Conservation (phyloP, 2,329 filamentous ascomycete genomes). For the Claviceps monticola region DNA sequence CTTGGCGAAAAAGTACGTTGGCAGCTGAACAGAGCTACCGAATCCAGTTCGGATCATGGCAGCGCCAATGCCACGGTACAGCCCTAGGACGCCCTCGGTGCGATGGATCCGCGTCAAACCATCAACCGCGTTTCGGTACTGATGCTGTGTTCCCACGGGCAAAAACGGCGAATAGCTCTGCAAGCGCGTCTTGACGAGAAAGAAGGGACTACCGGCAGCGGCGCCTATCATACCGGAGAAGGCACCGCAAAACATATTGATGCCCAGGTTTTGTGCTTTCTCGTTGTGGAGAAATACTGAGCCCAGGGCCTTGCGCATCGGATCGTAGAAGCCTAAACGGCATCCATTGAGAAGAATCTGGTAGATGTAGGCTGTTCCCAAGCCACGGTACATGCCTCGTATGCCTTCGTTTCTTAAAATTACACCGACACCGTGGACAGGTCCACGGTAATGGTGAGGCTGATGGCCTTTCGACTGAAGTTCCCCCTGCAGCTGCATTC, state of each 20-base stretch:
- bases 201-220: slow-evolving; percentile 88
- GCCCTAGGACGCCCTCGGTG: slow-evolving; percentile 61
- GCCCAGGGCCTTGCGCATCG: slow-evolving; percentile 62
- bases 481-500: slow-evolving; percentile 92
- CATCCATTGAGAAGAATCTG: slow-evolving; percentile 94
- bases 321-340: slow-evolving; percentile 94
- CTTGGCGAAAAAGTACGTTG: slow-evolving; percentile 98
- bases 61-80: slow-evolving; percentile 83
- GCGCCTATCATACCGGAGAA: slow-evolving; percentile 82
- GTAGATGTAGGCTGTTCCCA: slow-evolving; percentile 90
- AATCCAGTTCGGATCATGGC: slow-evolving; percentile 95
- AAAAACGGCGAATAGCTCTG: slow-evolving; percentile 89
- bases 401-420: slow-evolving; percentile 86
- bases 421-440: slow-evolving; percentile 78
- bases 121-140: slow-evolving; percentile 74
- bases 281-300: slow-evolving; percentile 56
- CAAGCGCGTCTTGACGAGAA: slow-evolving; percentile 90
- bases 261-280: slow-evolving; percentile 65
- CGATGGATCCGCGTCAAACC: slow-evolving; percentile 69
- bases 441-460: slow-evolving; percentile 78
- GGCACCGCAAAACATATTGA: slow-evolving; percentile 92
- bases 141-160: slow-evolving; percentile 92
- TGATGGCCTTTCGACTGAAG: slow-evolving; percentile 76
- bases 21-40: slow-evolving; percentile 87
- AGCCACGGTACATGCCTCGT: slow-evolving; percentile 71